These are phyloP conservation scores for Eucalyptus pauciflora DNA, from an alignment of 345 rosid genomes.

Conservation along the genomic window DNA sequence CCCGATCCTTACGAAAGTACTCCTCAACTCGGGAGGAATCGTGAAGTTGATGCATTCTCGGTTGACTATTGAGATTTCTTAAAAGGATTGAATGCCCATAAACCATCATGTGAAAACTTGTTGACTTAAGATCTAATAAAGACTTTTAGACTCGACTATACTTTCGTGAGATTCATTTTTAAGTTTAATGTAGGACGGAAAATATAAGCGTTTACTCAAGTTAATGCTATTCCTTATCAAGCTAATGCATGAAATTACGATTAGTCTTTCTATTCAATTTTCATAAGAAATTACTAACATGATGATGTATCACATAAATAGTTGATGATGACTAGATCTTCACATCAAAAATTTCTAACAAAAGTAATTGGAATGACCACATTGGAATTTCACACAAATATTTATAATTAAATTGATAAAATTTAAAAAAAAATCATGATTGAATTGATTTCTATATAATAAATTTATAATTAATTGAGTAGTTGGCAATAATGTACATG, in stretches of 20 bases:
- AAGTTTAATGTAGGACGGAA: background rate
- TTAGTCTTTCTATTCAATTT: too few relatives aligned
- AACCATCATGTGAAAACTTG: background rate
- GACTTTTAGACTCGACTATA: background rate
- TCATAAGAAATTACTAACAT: accelerated
- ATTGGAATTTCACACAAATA: accelerated
- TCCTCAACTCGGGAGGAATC: background rate
- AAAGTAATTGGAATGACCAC: background rate
- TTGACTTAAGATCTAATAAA: background rate
- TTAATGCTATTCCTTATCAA: background rate
- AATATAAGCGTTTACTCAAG: background rate
- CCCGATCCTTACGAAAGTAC: background rate
- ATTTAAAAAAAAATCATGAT: accelerated
- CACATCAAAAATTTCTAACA: too few relatives aligned
- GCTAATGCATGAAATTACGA: too few relatives aligned
- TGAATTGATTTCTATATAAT: background rate
- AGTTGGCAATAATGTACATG: background rate
- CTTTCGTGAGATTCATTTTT: background rate
- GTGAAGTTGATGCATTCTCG: background rate
- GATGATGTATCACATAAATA: too few relatives aligned
- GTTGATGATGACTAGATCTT: accelerated
- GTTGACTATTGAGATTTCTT: background rate
- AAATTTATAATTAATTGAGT: background rate
- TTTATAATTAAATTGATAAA: background rate
- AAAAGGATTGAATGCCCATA: background rate